Conservation (phyloP, 2,329 filamentous ascomycete species). For the Epichloe gansuensis region DNA sequence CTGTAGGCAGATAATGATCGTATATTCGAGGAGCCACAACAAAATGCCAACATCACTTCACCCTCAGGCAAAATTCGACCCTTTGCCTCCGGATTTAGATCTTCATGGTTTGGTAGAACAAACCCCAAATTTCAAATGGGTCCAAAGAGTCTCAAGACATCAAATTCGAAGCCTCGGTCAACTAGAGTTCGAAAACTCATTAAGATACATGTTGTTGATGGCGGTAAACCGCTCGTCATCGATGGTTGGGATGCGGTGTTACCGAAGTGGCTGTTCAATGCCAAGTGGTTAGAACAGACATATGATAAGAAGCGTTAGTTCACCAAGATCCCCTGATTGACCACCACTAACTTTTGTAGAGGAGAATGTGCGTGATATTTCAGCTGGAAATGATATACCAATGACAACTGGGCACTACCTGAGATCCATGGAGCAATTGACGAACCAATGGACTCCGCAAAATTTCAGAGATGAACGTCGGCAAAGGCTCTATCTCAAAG, state of each 20-base stretch:
- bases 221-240: conserved; percentile 80
- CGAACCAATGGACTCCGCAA: conserved; percentile 64
- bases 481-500: conserved; percentile 88
- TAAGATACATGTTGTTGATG: conserved; percentile 67
- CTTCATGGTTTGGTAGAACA: conserved; percentile 62
- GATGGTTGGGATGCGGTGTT: conserved; percentile 73
- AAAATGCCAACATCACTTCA: conserved; percentile 64
- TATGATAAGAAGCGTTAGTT: conserved; percentile 65
- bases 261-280: conserved; percentile 66
- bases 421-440: conserved; percentile 70
- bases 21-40: neutral
- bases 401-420: conserved; percentile 88
- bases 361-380: conserved; percentile 75
- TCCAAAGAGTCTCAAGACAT: conserved; percentile 63
- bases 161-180: conserved; percentile 68
- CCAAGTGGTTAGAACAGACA: conserved; percentile 66
- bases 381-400: conserved; percentile 57
- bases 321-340: neutral
- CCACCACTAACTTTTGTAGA: conserved; percentile 35
- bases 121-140: conserved; percentile 78
- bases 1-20: neutral
- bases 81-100: conserved; percentile 77
- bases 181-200: conserved; percentile 76
- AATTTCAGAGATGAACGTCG: conserved; percentile 69
- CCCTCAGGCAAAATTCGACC: conserved; percentile 82